Percentiles rank a stretch among this genome's conserved stretches.
phyloP scores from a whole-genome alignment of 495 filamentous ascomycete genomes.

The Immersiella caudata region DNA sequence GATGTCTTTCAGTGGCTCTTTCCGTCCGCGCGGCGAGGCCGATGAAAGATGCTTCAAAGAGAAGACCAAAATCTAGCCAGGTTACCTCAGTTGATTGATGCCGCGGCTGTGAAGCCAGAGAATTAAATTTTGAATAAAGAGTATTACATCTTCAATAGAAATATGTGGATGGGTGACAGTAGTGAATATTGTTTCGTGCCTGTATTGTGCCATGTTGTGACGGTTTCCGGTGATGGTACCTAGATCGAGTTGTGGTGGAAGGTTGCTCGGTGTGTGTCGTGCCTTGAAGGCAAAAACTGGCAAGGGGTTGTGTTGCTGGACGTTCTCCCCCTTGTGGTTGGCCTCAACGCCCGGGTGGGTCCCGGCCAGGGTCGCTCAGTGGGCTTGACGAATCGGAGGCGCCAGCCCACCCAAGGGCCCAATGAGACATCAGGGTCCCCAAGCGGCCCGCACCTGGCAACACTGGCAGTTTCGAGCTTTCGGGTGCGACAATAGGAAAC shows the following conservation, averaged over 20 bases:
- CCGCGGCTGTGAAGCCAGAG: too few species aligned
- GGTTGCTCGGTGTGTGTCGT: neutral
- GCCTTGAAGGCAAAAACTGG: neutral
- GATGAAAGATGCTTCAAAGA: too few species aligned
- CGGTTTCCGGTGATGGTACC: neutral
- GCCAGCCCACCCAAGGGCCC: neutral
- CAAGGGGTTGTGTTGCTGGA: neutral
- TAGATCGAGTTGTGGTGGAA: neutral
- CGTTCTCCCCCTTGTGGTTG: neutral
- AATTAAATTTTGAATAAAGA: too few species aligned
- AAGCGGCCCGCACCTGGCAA: neutral
- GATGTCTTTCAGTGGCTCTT: neutral
- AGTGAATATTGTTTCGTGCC: too few species aligned
- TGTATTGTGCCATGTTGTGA: neutral
- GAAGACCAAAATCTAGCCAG: too few species aligned
- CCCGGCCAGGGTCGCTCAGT: neutral
- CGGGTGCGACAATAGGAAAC: slow-evolving; percentile 12
- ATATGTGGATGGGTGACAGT: too few species aligned
- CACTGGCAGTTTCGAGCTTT: neutral
- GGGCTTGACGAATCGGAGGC: slow-evolving; percentile 10
- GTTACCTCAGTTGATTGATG: too few species aligned
- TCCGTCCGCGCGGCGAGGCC: neutral
- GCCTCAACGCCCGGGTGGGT: neutral
- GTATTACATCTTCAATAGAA: too few species aligned
- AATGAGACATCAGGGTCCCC: slow-evolving; percentile 6